Evolutionary conservation across 305 asterid species (phyloP), one percentile per base, ranked within the genome.

Genomic region (Solanum hybrid): DNA sequence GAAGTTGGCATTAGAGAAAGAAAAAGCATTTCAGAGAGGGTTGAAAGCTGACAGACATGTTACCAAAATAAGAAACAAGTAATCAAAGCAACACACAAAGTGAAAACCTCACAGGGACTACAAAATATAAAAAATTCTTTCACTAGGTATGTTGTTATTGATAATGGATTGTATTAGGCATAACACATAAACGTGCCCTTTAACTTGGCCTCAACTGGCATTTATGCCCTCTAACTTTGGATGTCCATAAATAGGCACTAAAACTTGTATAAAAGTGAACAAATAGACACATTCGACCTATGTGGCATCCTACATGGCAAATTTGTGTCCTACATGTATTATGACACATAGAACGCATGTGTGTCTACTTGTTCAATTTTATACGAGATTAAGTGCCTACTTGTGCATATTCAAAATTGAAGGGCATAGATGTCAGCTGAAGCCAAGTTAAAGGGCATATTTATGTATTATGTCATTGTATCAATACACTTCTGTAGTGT

Each of bases 1-100:
- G 85, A 69, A 86, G 89, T 86, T 24, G 79, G 87, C 37, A 82
- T 93, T 84, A 92, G 89, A 84, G n/a, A 77, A 37, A 36, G 6
- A 51, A 56, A 82, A 82, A 82, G 72, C 73, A 82, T 27, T 82
- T 46, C 72, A 46, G 72, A 81, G 38, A 29, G 38, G 38, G 72
- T 34, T 20, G 22, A 46, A 82, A 82, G 72, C 38, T 40, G 69
- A 51, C 38, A 51, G 16, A 84, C 12, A 22, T 24, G 64, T 36
- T 12, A 79, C 60, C 7, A 31, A 84, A 17, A 84, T 51, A 84
- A 17, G 87, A 84, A 51, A 46, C 75, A 84, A 80, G 69, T 16
- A 24, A 46, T 29, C 38, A 17, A 29, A 46, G 29, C 87, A 10
- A 26, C 87, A 82, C 38, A 82, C 20, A 46, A 10, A 29, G 17